These are phyloP conservation scores for Oryza longistaminata DNA, from an alignment of 176 grass and related monocot species.

Conservation along the genomic window DNA sequence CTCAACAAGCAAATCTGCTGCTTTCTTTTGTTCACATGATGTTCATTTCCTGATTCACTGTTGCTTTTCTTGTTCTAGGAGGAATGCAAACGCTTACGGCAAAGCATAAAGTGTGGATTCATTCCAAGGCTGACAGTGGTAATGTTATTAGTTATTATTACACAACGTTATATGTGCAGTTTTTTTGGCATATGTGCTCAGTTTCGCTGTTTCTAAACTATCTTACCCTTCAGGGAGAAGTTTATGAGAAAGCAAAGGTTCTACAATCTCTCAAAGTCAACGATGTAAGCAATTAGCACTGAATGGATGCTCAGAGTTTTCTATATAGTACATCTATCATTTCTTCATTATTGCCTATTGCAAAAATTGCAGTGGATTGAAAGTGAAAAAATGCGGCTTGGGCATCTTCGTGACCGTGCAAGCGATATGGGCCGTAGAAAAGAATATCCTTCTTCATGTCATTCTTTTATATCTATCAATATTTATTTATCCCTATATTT, in stretches of 20 bases:
- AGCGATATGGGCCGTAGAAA: slow-evolving; percentile 96
- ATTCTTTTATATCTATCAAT: slow-evolving; percentile 8
- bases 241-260: slow-evolving; percentile 89
- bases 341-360: slow-evolving; percentile 30
- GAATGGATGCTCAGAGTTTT: slow-evolving; percentile 14
- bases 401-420: slow-evolving; percentile 95
- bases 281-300: slow-evolving; percentile 68
- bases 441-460: slow-evolving; percentile 89
- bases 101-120: slow-evolving; percentile 97
- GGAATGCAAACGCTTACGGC: slow-evolving; percentile 97
- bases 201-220: slow-evolving; percentile 30
- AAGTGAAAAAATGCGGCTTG: slow-evolving; percentile 88
- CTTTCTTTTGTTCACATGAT: background rate
- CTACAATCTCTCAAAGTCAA: slow-evolving; percentile 87
- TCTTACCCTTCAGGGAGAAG: slow-evolving; percentile 80
- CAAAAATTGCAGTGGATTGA: slow-evolving; percentile 81
- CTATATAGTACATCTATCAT: slow-evolving; percentile 16
- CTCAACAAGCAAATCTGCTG: slow-evolving; percentile 22
- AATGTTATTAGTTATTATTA: slow-evolving; percentile 33
- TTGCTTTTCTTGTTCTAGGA: slow-evolving; percentile 64
- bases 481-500: background rate
- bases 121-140: slow-evolving; percentile 94
- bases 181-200: slow-evolving; percentile 4
- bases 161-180: slow-evolving; percentile 4
- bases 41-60: slow-evolving; percentile 41